Base-by-base conservation (phyloP, 371 early-diverging fungal species). In the Amoeboaphelidium occidentale region DNA sequence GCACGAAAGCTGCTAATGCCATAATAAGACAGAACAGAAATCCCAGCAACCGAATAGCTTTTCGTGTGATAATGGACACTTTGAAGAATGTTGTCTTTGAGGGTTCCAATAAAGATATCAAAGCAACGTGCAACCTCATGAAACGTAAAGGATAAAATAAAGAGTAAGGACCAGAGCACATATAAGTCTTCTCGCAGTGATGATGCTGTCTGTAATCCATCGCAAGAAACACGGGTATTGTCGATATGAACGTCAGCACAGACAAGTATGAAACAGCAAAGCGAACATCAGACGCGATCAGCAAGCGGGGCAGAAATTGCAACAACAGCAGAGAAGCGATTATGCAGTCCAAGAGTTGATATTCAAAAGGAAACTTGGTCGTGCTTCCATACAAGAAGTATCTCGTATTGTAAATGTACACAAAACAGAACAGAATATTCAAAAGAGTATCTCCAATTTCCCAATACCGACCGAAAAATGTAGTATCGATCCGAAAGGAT, bases 131-230 rank as follows among this genome's bases (percentile, higher is more conserved):
- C 53, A 79, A 56, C 0, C 80, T 61, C 58, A 72, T 58, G 53
- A 75, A 77, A 1, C 79, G 62, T 32, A 77, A 65, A 20, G 79
- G 78, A 51, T 75, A 75, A 43, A 75, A 50, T 48, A 65, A 74
- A 22, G 64, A 69, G 52, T 60, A 54, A 25, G 55, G 25, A 2
- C 68, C 70, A 23, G 73, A 64, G 39, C 63, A 55, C 75, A 75
- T 65, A 49, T 72, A 69, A 42, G 75, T 58, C 45, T 20, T 43
- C 43, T 17, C 53, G 45, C 39, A 54, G 43, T 42, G 27, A 51
- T 3, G 51, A 32, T 25, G 42, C 23, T 25, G 42, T 28, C 27
- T 25, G 14, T 26, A 43, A 17, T 21, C 23, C 43, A 44, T 61
- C 17, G 68, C 64, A 10, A 62, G 46, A 2, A 69, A 53, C 1